These are phyloP conservation scores for carrot (Daucus carota) DNA, from an alignment of 129 eudicot genomes.

Conservation along the genomic window DH1_v3.0 NC_030387.2:31958501-31959000, in stretches of 20 bases:
- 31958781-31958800: constrained; percentile 12
- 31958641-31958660: not conserved
- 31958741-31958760: constrained; percentile 20
- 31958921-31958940: not conserved
- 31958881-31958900: not conserved
- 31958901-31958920: not conserved
- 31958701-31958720: not conserved
- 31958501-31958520: constrained; percentile 54
- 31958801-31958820: no score
- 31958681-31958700: not conserved
- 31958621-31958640: not conserved
- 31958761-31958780: no score
- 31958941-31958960: not conserved
- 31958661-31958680: not conserved
- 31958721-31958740: not conserved
- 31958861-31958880: not conserved
- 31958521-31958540: constrained; percentile 81
- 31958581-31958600: not conserved
- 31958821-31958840: not conserved
- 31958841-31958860: not conserved
- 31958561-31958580: constrained; percentile 19
- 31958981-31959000: not conserved
- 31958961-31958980: not conserved
- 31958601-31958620: not conserved
- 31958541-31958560: constrained; percentile 53